Evolutionary conservation across 305 asterid genomes (phyloP), one percentile per base, ranked within the genome.

Genomic region (Ajuga reptans): DNA sequence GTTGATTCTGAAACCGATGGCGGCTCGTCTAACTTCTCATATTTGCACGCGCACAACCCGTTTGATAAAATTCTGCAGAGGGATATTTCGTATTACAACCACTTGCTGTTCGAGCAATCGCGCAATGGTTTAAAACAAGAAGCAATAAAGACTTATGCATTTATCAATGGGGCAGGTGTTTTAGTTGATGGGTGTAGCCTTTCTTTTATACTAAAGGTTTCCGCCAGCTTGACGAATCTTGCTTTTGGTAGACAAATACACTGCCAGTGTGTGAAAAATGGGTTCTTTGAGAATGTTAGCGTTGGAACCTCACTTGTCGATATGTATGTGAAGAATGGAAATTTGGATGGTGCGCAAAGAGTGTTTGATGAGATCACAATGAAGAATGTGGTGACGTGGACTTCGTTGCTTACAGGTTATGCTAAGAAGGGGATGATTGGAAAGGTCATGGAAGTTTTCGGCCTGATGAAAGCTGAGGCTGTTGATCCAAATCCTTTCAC

Each of bases 321-420:
- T 72, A 87, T 90, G 91, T 87, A 92, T 71, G 73, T 87, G 75
- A 92, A 90, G 78, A 84, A 71, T 41, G 88, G 76, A 50, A 78
- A 75, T 45, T 73, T 87, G 65, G 74, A 61, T 41, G 84, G 78
- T 1, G 97, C 91, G 34, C 78, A 82, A 81, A 82, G 63, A 69
- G 80, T 87, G 77, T 93, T 93, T 72, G 84, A 84, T 50, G 97
- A 89, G 72, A 82, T 90, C 79, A 79, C 18, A 21, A 87, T 80
- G 60, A 91, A 75, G 84, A 93, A 93, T 61, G 95, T 89, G 1
- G 92, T 93, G 64, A 87, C 96, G 39, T 93, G 97, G 95, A 93
- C 98, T 29, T 83, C 97, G 1, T 77, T 93, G 56, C 85, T 89
- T 11, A 69, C 87, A 0, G 97, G 97, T 49, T 93, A 82, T 76